Evolutionary conservation across 805 yeast genomes (phyloP).

Genomic region (Candida rishiriensis): DNA sequence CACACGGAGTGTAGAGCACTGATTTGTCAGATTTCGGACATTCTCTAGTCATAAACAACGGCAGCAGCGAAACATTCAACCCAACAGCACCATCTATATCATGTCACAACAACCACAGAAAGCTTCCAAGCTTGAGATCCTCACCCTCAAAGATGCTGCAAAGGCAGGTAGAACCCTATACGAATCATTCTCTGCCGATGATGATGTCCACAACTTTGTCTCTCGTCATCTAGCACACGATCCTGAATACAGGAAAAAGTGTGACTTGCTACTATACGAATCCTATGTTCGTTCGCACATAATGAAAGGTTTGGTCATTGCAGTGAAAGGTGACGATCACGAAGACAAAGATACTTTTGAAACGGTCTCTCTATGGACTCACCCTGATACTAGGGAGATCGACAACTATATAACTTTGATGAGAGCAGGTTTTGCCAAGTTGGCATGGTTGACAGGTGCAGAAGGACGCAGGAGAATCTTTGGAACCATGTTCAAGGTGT

Average conservation of each 20-base stretch:
- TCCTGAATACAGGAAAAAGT: constrained; percentile 26
- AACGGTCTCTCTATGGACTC: constrained; percentile 52
- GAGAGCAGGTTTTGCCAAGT: constrained; percentile 47
- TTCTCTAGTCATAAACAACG: not conserved
- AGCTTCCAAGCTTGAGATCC: constrained; percentile 24
- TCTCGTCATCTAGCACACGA: constrained; percentile 30
- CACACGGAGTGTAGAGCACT: too few species aligned
- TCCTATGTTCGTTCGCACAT: constrained; percentile 49
- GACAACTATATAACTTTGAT: constrained; percentile 44
- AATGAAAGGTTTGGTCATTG: constrained; percentile 45
- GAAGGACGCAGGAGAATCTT: constrained; percentile 47
- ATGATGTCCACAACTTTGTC: constrained; percentile 28
- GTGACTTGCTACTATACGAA: constrained; percentile 42
- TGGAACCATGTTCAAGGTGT: constrained; percentile 45
- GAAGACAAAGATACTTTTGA: constrained; percentile 36
- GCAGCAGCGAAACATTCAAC: not conserved
- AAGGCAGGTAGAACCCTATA: constrained; percentile 33
- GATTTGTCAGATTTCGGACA: too few species aligned
- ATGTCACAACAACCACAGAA: not conserved
- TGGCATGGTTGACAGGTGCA: constrained; percentile 45
- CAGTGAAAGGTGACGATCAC: constrained; percentile 40
- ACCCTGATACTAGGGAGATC: constrained; percentile 40
- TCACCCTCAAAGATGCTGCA: constrained; percentile 25
- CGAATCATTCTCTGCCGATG: constrained; percentile 31
- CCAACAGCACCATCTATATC: not conserved